Evolutionary conservation across 2,329 filamentous ascomycete genomes (phyloP), one percentile per base, ranked within the genome.

Genomic region (Aspergillus viridinutans): DNA sequence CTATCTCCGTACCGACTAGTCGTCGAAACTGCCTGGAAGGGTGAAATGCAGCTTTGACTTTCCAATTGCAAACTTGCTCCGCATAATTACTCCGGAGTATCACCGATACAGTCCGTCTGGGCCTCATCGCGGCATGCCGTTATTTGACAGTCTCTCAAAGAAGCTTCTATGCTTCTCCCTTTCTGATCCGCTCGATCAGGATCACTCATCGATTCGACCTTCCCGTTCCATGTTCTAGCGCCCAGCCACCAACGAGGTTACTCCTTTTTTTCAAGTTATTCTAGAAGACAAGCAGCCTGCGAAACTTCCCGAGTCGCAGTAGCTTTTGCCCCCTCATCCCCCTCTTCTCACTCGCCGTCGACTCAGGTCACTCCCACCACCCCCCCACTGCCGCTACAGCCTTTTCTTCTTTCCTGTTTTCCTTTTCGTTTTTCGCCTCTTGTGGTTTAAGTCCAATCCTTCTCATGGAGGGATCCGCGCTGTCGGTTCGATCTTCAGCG

Each of bases 381-480:
- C 40, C 21, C 40, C 40, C 40, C n/a, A 21, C 40, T 43, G 20
- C 21, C 40, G 8, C 8, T 12, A 20, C n/a, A 17, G 1, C 40
- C 40, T 21, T 43, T 43, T 49, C 52, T n/a, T 57, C 49, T 53
- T 40, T 47, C 50, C 52, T 45, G 28, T 47, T 35, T 28, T 28
- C 42, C n/a, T 32, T 49, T 43, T 43, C 29, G 38, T 55, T 52
- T 43, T 53, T 49, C 40, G 23, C 43, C 50, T 48, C 49, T 52
- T 53, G 52, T 45, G 28, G 40, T 9, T 35, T 12, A 28, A 26
- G 52, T 50, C 35, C 25, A 50, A 50, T 53, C 50, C 56, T 45
- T 51, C 57, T 61, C 52, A 62, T 62, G 61, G 57, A 56, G 61
- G 52, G 38, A 57, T 52, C 43, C 45, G 52, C 55, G 49, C 38